A percentile compares a stretch with the other conserved stretches of the same genome.
phyloP scores from a whole-genome alignment of 768 basidiomycete species.

The Lactarius trivialis region DNA sequence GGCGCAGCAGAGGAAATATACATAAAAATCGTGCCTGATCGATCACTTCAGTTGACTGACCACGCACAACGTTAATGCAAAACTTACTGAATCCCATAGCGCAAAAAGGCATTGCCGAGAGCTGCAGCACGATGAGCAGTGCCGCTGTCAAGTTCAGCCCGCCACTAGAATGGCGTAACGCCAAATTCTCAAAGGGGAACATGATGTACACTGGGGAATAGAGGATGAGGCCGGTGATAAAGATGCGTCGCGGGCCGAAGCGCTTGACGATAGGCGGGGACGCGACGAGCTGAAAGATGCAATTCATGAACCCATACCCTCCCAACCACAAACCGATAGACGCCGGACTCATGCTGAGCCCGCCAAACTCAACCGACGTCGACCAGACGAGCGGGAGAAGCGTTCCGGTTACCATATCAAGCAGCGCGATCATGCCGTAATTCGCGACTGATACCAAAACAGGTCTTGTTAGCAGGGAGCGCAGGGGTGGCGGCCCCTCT shows the following conservation, averaged over 20 bases:
- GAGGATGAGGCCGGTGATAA: slow-evolving; percentile 25
- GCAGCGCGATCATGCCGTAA: slow-evolving; percentile 37
- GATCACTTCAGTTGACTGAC: slow-evolving; percentile 21
- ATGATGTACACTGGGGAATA: slow-evolving; percentile 25
- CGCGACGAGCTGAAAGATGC: slow-evolving; percentile 34
- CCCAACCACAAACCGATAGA: slow-evolving; percentile 36
- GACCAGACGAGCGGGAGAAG: slow-evolving; percentile 43
- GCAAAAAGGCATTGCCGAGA: neutral
- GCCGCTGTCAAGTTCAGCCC: neutral
- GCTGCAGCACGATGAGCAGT: slow-evolving; percentile 7
- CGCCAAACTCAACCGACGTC: slow-evolving; percentile 38
- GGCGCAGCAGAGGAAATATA: slow-evolving; percentile 60
- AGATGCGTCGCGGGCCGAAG: slow-evolving; percentile 33
- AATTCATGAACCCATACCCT: slow-evolving; percentile 33
- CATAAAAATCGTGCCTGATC: slow-evolving; percentile 61
- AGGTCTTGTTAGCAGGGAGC: slow-evolving; percentile 29
- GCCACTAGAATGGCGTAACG: neutral
- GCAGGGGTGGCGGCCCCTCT: slow-evolving; percentile 29
- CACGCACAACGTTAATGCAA: no score
- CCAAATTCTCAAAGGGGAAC: slow-evolving; percentile 27
- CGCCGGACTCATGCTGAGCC: slow-evolving; percentile 33
- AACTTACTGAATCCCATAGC: slow-evolving; percentile 16
- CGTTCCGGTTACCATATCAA: slow-evolving; percentile 36
- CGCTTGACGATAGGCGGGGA: slow-evolving; percentile 33
- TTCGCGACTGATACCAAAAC: slow-evolving; percentile 40